A percentile compares a stretch with the other conserved stretches of the same genome.
Conservation (phyloP, 352 stramenopile genomes). For the Phytophthora kernoviae region DNA sequence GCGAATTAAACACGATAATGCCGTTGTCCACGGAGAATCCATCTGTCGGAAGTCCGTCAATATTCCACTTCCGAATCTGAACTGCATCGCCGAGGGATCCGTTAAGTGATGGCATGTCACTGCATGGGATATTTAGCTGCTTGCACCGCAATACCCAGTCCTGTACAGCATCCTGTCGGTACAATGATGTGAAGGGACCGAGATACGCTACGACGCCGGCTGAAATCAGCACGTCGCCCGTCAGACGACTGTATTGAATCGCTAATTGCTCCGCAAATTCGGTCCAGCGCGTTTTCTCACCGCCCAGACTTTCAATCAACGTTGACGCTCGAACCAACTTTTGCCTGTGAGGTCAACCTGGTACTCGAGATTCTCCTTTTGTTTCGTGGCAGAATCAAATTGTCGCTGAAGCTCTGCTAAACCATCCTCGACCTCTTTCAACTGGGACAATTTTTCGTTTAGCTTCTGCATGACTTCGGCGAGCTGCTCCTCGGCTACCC, state of each 20-base stretch:
- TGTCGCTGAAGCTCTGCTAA: constrained; percentile 86
- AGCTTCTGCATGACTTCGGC: constrained; percentile 90
- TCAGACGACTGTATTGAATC: constrained; percentile 89
- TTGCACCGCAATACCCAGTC: constrained; percentile 86
- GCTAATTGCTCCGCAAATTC: constrained; percentile 86
- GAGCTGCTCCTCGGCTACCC: constrained; percentile 82
- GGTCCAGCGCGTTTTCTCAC: constrained; percentile 92
- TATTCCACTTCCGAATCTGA: constrained; percentile 94
- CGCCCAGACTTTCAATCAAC: constrained; percentile 92
- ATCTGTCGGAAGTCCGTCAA: constrained; percentile 93
- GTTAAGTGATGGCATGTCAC: constrained; percentile 85
- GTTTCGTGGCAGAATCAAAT: constrained; percentile 88
- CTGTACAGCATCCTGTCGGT: constrained; percentile 73
- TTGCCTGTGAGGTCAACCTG: constrained; percentile 94
- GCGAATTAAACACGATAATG: constrained; percentile 94
- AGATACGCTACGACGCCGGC: constrained; percentile 93
- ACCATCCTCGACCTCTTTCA: constrained; percentile 93
- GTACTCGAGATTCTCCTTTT: constrained; percentile 92
- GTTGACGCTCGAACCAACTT: constrained; percentile 93
- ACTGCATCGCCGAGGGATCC: constrained; percentile 92
- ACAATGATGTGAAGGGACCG: constrained; percentile 92
- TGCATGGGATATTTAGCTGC: constrained; percentile 80
- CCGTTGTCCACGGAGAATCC: constrained; percentile 95
- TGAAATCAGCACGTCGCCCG: constrained; percentile 92
- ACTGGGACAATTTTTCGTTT: constrained; percentile 89